A percentile compares a stretch with the other conserved stretches of the same genome.
These are phyloP conservation scores for Magnusiomyces suaveolens DNA, from an alignment of 1,139 yeast genomes.

Conservation along the genomic window DNA sequence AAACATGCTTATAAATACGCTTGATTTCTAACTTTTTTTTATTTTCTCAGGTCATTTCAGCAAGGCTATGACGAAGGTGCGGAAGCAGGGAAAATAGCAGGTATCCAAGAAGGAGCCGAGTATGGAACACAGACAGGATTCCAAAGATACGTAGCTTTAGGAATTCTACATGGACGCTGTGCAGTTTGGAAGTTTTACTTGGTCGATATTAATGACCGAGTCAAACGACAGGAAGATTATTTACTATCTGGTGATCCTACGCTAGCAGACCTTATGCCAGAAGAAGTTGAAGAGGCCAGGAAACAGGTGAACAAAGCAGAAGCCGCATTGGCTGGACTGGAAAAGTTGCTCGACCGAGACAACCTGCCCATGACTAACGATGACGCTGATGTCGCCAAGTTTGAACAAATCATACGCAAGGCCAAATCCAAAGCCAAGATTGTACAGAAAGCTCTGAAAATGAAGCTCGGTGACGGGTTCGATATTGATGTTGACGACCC, in stretches of 20 bases:
- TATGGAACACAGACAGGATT: conserved; percentile 74
- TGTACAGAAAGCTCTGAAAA: conserved; percentile 22
- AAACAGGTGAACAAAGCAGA: conserved; percentile 8
- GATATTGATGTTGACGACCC: background rate
- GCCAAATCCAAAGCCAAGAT: conserved; percentile 29
- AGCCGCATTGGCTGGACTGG: background rate
- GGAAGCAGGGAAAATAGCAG: conserved; percentile 43
- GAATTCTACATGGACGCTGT: conserved; percentile 51
- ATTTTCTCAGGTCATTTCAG: conserved; percentile 44
- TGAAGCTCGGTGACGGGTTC: conserved; percentile 4
- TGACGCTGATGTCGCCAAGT: conserved; percentile 27
- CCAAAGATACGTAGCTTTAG: conserved; percentile 56
- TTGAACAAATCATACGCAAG: conserved; percentile 25
- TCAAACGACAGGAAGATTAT: background rate
- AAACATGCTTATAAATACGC: no score
- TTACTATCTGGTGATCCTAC: background rate
- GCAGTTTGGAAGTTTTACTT: conserved; percentile 29
- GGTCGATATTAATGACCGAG: conserved; percentile 2
- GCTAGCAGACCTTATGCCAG: background rate
- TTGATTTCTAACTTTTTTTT: background rate
- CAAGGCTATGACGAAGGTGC: conserved; percentile 50
- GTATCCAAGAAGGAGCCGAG: conserved; percentile 62
- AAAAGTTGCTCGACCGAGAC: background rate
- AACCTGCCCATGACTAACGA: conserved; percentile 25
- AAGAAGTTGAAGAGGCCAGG: conserved; percentile 14